Base-by-base conservation (phyloP, 208 protist genomes). In the Trypanosoma vivax region DNA sequence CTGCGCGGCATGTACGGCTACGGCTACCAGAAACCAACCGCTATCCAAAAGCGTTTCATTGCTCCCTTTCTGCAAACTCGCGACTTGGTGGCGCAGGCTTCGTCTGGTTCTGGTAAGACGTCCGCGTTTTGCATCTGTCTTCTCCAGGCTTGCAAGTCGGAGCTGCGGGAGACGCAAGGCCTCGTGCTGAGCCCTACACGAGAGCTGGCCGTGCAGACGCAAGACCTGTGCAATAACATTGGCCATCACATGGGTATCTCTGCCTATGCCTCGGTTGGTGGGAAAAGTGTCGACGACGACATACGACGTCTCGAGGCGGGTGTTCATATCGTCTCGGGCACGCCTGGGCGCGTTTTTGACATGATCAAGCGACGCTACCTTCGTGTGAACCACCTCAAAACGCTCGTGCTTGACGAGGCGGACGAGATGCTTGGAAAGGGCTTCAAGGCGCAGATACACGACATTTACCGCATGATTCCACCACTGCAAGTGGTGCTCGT, bases 341-440 rank as follows among this genome's bases (percentile, higher is more conserved):
- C 98, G 0, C 98, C 98, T 14, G 98, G 98, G 21, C 77, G 98
- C 30, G 90, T 99, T 6, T 95, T 94, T 56, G 96, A 99, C 61
- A 97, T 99, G 93, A 97, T 99, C 37, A 79, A 85, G 28, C 75
- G 95, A 30, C 65, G 81, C 28, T 60, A 79, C 23, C 76, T 99
- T 10, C 65, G 68, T 16, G 70, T 90, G 27, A 71, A 83, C 6
- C 41, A 71, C 4, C 85, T 99, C 14, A 82, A 83, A 38, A 90
- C 96, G 33, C 83, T 99, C 11, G 86, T 99, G 41, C 63, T 99
- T 16, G 98, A 99, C 68, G 98, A 99, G 70, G 98, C 98, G 40
- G 98, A 99, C 70, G 97, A 99, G 70, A 98, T 99, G 97, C 88
- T 99, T n/a, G 89, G 81, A n/a, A 85, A 92, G 48, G 96, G 97